Base-by-base conservation (phyloP, 176 grass and related monocot species). In the Thalia dealbata region DNA sequence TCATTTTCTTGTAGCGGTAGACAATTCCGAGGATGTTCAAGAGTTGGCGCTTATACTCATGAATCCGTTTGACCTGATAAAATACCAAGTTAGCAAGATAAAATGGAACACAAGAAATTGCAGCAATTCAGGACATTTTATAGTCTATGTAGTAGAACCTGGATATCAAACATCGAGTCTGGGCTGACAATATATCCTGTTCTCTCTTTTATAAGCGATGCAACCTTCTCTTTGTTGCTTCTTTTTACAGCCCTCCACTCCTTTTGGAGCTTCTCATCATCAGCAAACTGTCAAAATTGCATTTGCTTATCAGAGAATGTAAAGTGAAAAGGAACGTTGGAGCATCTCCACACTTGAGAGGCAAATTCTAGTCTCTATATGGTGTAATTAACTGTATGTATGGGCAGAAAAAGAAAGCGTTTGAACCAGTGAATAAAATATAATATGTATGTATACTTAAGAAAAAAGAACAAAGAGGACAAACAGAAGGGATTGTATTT, bases 1-100 rank as follows among this genome's bases (percentile, higher is more conserved):
- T 99, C 90, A 99, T 99, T 76, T 99, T 93, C 83, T 91, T 99
- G 67, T 99, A 99, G 15, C 95, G 85, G 64, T 99, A 93, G 61
- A 99, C 88, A 72, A 99, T 99, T 81, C 95, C 95, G 54, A 99
- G 81, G 75, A 99, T 91, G 81, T 99, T 99, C 85, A 99, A 45
- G 59, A 99, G 52, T 35, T 99, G 95, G 29, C 95, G 55, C 71
- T 99, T 99, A 76, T 99, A 99, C 75, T 99, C 95, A 86, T 99
- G 95, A 67, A 99, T 99, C 72, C 95, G 83, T 83, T 99, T 99
- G 70, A 99, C 88, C 95, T 99, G 81, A 77, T 74, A 48, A 50
- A 44, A 63, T n/a, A 82, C 60, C 44, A 41, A 88, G 59, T 68
- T 82, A 76, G 62, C 25, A 84, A 46, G n/a, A 10, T 16, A 61